Evolutionary conservation across 2,329 filamentous ascomycete genomes (phyloP).

Genomic region (Nigrograna mackinnonii): DNA sequence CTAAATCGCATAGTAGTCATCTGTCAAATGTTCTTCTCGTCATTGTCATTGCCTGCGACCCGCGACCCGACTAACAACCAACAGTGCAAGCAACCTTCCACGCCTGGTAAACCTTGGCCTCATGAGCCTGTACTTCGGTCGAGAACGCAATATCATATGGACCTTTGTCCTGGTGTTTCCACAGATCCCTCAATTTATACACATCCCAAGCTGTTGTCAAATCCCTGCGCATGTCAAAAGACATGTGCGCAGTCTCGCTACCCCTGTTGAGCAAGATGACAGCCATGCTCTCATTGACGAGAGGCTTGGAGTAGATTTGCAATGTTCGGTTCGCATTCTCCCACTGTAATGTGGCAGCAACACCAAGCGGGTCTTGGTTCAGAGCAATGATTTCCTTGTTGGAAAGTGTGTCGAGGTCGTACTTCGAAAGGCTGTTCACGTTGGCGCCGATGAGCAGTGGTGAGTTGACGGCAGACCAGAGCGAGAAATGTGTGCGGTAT

Average conservation of each 20-base stretch:
- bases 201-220: constrained; percentile 25
- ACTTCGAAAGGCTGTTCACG: constrained; percentile 35
- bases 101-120: constrained; percentile 20
- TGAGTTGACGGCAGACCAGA: constrained; percentile 47
- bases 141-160: constrained; percentile 27
- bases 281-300: constrained; percentile 18
- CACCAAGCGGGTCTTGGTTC: constrained; percentile 38
- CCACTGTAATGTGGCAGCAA: constrained; percentile 13
- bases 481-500: constrained; percentile 45
- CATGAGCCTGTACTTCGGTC: constrained; percentile 20
- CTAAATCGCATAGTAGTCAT: no score
- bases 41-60: no score
- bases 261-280: constrained; percentile 20
- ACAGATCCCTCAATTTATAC: constrained; percentile 22
- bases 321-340: constrained; percentile 10
- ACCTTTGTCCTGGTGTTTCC: constrained; percentile 21
- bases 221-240: constrained; percentile 19
- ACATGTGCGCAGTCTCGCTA: constrained; percentile 16
- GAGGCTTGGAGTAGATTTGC: constrained; percentile 19
- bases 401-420: constrained; percentile 43
- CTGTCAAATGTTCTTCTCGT: no score
- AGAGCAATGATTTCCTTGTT: constrained; percentile 50
- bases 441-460: constrained; percentile 46
- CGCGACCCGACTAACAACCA: constrained; percentile 15
- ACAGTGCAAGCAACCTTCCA: constrained; percentile 21